Evolutionary conservation across 2,329 filamentous ascomycete species (phyloP).

Genomic region (Shiraia bambusicola): DNA sequence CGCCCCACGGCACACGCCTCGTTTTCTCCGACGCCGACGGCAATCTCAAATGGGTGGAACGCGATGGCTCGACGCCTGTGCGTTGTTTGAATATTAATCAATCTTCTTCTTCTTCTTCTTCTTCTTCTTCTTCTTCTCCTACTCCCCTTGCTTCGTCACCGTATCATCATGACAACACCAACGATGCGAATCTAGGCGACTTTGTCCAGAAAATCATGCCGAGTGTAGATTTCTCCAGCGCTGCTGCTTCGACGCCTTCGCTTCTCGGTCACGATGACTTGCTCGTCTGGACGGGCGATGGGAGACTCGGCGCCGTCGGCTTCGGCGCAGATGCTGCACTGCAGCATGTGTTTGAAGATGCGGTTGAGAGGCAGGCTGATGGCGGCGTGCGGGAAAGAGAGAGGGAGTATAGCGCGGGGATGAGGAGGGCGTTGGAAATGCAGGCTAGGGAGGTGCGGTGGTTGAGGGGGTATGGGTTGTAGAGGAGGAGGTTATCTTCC

Average conservation of each 20-base stretch:
- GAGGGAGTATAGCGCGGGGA: slow-evolving; percentile 64
- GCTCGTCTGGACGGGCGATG: slow-evolving; percentile 83
- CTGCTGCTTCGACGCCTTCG: slow-evolving; percentile 1
- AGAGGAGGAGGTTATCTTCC: too few relatives aligned
- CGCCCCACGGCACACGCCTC: slow-evolving; percentile 77
- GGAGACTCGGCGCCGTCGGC: slow-evolving; percentile 68
- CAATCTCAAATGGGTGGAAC: slow-evolving; percentile 85
- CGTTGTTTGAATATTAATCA: slow-evolving; percentile 60
- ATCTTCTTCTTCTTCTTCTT: background rate
- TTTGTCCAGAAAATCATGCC: slow-evolving; percentile 79
- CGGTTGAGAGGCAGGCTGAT: slow-evolving; percentile 42
- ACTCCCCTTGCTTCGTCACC: too few relatives aligned
- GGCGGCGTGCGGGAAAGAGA: slow-evolving; percentile 54
- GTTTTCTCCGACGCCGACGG: slow-evolving; percentile 84
- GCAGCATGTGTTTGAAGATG: slow-evolving; percentile 37
- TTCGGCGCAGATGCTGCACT: slow-evolving; percentile 44
- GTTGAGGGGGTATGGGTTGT: slow-evolving; percentile 66
- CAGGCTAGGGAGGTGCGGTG: slow-evolving; percentile 80
- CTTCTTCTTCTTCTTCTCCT: background rate
- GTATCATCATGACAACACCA: too few relatives aligned
- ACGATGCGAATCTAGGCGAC: slow-evolving; percentile 55
- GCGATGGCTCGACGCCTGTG: slow-evolving; percentile 66
- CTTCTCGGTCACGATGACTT: slow-evolving; percentile 61
- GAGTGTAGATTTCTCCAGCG: slow-evolving; percentile 19
- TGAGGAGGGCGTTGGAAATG: slow-evolving; percentile 72